These are phyloP conservation scores for Bruguiera sexangula DNA, from an alignment of 345 rosid genomes.

Conservation along the genomic window DNA sequence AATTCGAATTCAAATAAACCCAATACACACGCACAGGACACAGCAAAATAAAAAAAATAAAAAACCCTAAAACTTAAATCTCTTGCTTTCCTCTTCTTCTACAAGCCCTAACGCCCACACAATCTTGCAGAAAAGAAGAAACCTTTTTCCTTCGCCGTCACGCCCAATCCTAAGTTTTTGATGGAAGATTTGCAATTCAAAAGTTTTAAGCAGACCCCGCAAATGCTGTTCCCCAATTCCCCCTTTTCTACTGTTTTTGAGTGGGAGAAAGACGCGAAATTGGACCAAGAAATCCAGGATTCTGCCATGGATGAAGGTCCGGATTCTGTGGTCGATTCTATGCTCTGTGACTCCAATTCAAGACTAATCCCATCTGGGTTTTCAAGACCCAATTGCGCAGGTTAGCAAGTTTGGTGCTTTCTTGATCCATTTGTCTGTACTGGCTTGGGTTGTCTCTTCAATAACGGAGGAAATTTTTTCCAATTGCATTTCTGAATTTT, in stretches of 20 bases:
- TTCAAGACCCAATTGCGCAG: conserved; percentile 38
- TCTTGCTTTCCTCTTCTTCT: conserved; percentile 7
- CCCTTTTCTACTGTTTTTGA: conserved; percentile 30
- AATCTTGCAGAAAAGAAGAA: neutral
- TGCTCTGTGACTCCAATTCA: conserved; percentile 79
- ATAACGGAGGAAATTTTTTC: too few relatives aligned
- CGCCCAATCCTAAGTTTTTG: neutral
- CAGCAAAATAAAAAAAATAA: conserved; percentile 13
- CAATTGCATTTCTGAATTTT: too few relatives aligned
- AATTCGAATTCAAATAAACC: conserved; percentile 32
- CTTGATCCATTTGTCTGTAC: neutral
- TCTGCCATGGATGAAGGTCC: conserved; percentile 34
- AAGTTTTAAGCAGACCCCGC: conserved; percentile 19
- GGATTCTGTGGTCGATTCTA: conserved; percentile 46
- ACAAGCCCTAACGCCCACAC: neutral
- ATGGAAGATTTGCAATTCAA: conserved; percentile 45
- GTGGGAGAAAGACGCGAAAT: conserved; percentile 24
- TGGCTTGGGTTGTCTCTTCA: neutral
- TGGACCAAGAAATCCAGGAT: conserved; percentile 38
- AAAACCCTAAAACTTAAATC: neutral
- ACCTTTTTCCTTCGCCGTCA: neutral
- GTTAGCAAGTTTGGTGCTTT: conserved; percentile 30
- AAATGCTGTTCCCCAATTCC: conserved; percentile 12
- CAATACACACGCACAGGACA: neutral
- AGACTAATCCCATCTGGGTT: conserved; percentile 60